Evolutionary conservation across 2,329 filamentous ascomycete species (phyloP).

Genomic region (Sporothrix humicola): DNA sequence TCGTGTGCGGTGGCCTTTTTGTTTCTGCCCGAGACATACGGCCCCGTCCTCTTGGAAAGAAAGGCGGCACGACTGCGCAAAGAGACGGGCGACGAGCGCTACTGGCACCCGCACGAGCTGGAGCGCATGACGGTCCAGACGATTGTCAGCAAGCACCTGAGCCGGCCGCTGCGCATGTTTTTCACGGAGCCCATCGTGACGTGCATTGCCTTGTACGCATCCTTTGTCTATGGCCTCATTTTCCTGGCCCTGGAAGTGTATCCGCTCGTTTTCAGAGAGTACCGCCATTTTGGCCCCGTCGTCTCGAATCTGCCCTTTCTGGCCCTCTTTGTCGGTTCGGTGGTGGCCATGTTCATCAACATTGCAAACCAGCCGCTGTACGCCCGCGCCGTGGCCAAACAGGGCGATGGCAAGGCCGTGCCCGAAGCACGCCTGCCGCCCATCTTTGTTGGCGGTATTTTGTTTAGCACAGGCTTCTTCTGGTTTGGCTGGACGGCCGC

Average conservation of each 20-base stretch:
- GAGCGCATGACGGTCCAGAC: slow-evolving; percentile 63
- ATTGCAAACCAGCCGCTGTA: slow-evolving; percentile 52
- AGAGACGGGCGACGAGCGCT: slow-evolving; percentile 43
- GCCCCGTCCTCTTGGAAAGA: slow-evolving; percentile 55
- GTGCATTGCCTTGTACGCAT: slow-evolving; percentile 52
- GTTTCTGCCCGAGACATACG: slow-evolving; percentile 46
- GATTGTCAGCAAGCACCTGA: slow-evolving; percentile 69
- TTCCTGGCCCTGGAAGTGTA: slow-evolving; percentile 64
- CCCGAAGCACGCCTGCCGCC: slow-evolving; percentile 52
- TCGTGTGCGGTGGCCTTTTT: slow-evolving; percentile 40
- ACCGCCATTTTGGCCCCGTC: slow-evolving; percentile 64
- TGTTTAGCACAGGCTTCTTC: slow-evolving; percentile 52
- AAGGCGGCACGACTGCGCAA: slow-evolving; percentile 58
- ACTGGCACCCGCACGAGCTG: slow-evolving; percentile 59
- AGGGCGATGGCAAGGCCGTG: slow-evolving; percentile 43
- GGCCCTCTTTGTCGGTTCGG: slow-evolving; percentile 52
- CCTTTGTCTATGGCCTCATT: slow-evolving; percentile 61
- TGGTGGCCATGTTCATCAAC: slow-evolving; percentile 60
- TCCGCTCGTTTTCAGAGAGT: slow-evolving; percentile 55
- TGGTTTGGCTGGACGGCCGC: slow-evolving; percentile 40
- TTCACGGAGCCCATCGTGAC: slow-evolving; percentile 72
- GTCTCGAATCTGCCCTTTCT: slow-evolving; percentile 64
- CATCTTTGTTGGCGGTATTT: slow-evolving; percentile 51
- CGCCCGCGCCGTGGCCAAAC: slow-evolving; percentile 48
- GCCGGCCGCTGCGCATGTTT: slow-evolving; percentile 74